Conservation (phyloP, 2,329 filamentous ascomycete genomes). For the Chrysoporthe cubensis region DNA sequence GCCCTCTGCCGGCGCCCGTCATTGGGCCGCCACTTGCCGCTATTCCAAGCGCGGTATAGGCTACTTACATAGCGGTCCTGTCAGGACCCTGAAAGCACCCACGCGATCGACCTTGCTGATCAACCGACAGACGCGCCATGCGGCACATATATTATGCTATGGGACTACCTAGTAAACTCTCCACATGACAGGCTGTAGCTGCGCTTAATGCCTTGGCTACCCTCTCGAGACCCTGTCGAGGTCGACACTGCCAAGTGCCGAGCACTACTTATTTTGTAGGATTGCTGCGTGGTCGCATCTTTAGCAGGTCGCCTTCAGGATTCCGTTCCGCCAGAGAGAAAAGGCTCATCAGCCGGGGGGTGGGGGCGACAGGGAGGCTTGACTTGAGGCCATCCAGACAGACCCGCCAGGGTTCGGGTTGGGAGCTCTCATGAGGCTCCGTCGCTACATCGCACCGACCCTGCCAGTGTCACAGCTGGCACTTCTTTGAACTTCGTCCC, state of each 20-base stretch:
- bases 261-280: background rate
- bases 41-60: background rate
- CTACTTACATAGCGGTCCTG: background rate
- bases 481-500: background rate
- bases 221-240: background rate
- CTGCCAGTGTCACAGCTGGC: background rate
- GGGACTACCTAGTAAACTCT: background rate
- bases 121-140: slow-evolving; percentile 2
- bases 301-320: too few species aligned
- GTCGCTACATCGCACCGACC: background rate
- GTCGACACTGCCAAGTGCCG: background rate
- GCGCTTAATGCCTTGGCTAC: background rate
- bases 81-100: slow-evolving; percentile 11
- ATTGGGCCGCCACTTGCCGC: slow-evolving; percentile 3
- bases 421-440: background rate
- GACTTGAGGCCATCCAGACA: too few species aligned
- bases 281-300: too few species aligned
- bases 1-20: background rate
- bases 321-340: too few species aligned
- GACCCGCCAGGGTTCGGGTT: too few species aligned
- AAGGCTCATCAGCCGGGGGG: too few species aligned
- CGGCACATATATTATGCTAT: background rate
- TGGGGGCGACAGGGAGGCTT: too few species aligned
- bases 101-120: background rate
- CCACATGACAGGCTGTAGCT: background rate